Percentiles rank a stretch among this genome's conserved stretches.
Conservation (phyloP, 2,329 filamentous ascomycete genomes). For the Zymoseptoria tritici region DNA sequence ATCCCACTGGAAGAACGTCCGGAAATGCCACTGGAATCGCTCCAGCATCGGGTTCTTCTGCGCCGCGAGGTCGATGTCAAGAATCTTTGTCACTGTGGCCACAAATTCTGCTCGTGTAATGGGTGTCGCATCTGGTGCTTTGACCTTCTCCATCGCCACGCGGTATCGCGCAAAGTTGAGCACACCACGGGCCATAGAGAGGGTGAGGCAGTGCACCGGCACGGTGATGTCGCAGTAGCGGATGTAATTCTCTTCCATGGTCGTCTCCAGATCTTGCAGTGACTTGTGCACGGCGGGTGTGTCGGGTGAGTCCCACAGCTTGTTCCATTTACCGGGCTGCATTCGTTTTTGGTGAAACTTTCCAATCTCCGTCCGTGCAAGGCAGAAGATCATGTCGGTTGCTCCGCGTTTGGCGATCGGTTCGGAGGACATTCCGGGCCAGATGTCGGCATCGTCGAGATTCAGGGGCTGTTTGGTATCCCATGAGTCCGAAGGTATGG, state of each 20-base stretch:
- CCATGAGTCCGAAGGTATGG: slow-evolving; percentile 23
- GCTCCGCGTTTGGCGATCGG: slow-evolving; percentile 40
- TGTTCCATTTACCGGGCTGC: slow-evolving; percentile 14
- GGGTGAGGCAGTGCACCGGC: slow-evolving; percentile 39
- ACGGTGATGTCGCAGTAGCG: slow-evolving; percentile 39
- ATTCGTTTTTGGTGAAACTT: slow-evolving; percentile 30
- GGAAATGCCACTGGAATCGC: slow-evolving; percentile 47
- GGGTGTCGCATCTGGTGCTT: slow-evolving; percentile 22
- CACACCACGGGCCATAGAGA: slow-evolving; percentile 38
- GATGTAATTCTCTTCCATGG: slow-evolving; percentile 37
- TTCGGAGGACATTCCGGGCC: slow-evolving; percentile 42
- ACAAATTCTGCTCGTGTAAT: slow-evolving; percentile 36
- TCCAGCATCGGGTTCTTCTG: slow-evolving; percentile 34
- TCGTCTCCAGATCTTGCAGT: slow-evolving; percentile 36
- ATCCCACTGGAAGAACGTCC: slow-evolving; percentile 44
- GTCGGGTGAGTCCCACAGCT: slow-evolving; percentile 15
- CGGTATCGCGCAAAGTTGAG: slow-evolving; percentile 38
- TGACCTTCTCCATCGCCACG: slow-evolving; percentile 39
- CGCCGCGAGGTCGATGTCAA: slow-evolving; percentile 35
- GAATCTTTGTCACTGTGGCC: slow-evolving; percentile 33
- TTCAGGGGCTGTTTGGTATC: slow-evolving; percentile 30
- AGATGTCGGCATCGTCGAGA: slow-evolving; percentile 31
- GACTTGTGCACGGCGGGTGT: slow-evolving; percentile 14
- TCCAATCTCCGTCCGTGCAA: slow-evolving; percentile 37
- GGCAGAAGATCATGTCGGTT: slow-evolving; percentile 47